phyloP scores from a whole-genome alignment of 169 alveolate genomes.

The Cardiosporidium cionae region DNA sequence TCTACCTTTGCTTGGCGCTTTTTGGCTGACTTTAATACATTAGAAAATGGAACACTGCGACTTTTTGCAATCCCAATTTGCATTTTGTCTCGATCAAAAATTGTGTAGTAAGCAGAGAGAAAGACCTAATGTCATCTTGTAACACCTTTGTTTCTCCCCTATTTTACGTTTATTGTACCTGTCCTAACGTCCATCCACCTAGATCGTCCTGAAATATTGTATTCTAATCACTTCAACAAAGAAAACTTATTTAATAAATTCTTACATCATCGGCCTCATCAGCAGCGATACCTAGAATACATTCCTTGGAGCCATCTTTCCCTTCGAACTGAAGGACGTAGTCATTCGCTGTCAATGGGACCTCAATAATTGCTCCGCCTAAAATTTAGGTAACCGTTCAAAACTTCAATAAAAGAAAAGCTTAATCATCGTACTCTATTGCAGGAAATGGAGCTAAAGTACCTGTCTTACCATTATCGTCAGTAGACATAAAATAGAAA shows the following conservation, averaged over 20 bases:
- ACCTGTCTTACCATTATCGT: no score
- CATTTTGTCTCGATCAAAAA: constrained; percentile 32
- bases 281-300: constrained; percentile 37
- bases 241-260: not conserved
- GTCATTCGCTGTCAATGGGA: constrained; percentile 34
- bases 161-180: constrained; percentile 13
- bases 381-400: no score
- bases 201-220: not conserved
- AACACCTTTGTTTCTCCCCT: not conserved
- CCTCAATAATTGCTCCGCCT: constrained; percentile 7
- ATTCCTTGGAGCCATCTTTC: constrained; percentile 24
- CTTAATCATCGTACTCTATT: no score
- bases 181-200: constrained; percentile 41
- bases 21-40: no score
- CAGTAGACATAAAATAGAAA: no score
- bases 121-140: constrained; percentile 10
- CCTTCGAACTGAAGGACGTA: constrained; percentile 31
- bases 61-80: constrained; percentile 26
- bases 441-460: no score
- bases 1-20: no score
- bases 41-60: no score
- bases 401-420: no score
- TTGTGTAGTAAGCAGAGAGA: constrained; percentile 30
- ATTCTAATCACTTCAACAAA: not conserved
- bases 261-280: constrained; percentile 30